phyloP scores from a whole-genome alignment of 441 rosid genomes.

The Croton laevigatus region DNA sequence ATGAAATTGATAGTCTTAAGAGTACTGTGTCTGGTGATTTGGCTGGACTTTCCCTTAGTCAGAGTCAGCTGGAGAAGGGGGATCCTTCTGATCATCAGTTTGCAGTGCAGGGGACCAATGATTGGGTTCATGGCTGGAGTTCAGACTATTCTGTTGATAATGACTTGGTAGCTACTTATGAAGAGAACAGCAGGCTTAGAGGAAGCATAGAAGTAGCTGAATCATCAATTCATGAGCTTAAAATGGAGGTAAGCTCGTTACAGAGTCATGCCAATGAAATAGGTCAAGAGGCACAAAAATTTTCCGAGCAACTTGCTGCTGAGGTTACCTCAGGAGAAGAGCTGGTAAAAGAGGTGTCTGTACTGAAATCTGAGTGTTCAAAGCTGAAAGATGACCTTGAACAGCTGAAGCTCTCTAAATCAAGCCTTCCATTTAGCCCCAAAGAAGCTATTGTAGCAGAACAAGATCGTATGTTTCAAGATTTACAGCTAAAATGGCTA shows the following conservation, averaged over 20 bases:
- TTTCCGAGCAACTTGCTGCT: conserved; percentile 67
- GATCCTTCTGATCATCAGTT: conserved; percentile 52
- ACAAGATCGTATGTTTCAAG: conserved; percentile 43
- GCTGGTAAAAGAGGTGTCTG: conserved; percentile 72
- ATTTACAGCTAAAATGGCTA: conserved; percentile 55
- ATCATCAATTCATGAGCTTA: conserved; percentile 73
- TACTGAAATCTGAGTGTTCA: conserved; percentile 73
- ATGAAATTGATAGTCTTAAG: conserved; percentile 80
- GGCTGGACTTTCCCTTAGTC: conserved; percentile 52
- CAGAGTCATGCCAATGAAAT: conserved; percentile 75
- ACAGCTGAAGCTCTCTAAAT: conserved; percentile 38
- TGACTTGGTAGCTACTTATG: conserved; percentile 59
- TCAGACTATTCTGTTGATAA: conserved; percentile 65
- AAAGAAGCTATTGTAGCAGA: conserved; percentile 34
- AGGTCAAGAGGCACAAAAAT: conserved; percentile 63
- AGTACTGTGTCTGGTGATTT: conserved; percentile 78
- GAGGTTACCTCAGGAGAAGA: conserved; percentile 90
- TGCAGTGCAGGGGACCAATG: conserved; percentile 45
- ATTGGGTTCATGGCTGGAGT: conserved; percentile 73
- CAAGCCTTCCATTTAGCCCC: conserved; percentile 34
- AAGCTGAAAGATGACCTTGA: conserved; percentile 74
- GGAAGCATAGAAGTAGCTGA: conserved; percentile 80
- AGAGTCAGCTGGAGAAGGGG: conserved; percentile 57
- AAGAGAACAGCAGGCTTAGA: conserved; percentile 81
- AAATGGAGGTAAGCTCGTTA: conserved; percentile 65